Conservation (phyloP, 2,329 filamentous ascomycete species). For the Gliomastix tumulicola region DNA sequence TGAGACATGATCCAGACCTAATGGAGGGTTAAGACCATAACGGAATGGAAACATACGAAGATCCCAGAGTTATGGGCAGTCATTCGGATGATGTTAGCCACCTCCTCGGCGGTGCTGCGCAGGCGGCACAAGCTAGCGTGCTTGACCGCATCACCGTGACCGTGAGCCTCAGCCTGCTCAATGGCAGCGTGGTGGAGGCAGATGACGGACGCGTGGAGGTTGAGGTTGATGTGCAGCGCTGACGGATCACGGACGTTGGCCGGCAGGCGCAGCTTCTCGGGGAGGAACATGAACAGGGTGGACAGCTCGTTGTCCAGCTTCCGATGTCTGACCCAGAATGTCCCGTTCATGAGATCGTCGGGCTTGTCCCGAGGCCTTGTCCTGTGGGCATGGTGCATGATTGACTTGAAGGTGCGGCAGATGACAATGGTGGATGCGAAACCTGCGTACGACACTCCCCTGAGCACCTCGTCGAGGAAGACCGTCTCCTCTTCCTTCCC, state of each 20-base stretch:
- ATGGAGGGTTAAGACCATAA: neutral
- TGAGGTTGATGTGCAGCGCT: conserved; percentile 79
- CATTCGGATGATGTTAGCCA: conserved; percentile 75
- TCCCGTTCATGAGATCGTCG: conserved; percentile 64
- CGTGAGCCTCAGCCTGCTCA: conserved; percentile 71
- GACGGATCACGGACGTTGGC: conserved; percentile 61
- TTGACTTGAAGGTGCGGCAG: conserved; percentile 72
- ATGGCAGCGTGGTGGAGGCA: conserved; percentile 85
- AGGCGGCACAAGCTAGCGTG: conserved; percentile 67
- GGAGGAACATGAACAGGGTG: conserved; percentile 71
- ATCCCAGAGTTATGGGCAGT: conserved; percentile 58
- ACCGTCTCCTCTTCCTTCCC: conserved; percentile 57
- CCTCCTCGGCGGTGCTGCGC: conserved; percentile 74
- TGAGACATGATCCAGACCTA: neutral
- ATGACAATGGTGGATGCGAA: conserved; percentile 69
- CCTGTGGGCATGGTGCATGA: conserved; percentile 74
- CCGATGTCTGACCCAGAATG: conserved; percentile 82
- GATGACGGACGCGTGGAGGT: conserved; percentile 80
- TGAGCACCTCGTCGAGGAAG: conserved; percentile 58
- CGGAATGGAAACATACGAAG: conserved; percentile 2
- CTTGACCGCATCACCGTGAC: conserved; percentile 56
- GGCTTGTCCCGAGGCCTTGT: conserved; percentile 63
- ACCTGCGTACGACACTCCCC: conserved; percentile 56
- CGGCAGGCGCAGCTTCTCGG: conserved; percentile 67
- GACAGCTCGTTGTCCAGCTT: conserved; percentile 74